Percentiles rank a stretch among this genome's conserved stretches.
Evolutionary conservation across 768 basidiomycete genomes (phyloP).

Genomic region (Russula dissimulans): DNA sequence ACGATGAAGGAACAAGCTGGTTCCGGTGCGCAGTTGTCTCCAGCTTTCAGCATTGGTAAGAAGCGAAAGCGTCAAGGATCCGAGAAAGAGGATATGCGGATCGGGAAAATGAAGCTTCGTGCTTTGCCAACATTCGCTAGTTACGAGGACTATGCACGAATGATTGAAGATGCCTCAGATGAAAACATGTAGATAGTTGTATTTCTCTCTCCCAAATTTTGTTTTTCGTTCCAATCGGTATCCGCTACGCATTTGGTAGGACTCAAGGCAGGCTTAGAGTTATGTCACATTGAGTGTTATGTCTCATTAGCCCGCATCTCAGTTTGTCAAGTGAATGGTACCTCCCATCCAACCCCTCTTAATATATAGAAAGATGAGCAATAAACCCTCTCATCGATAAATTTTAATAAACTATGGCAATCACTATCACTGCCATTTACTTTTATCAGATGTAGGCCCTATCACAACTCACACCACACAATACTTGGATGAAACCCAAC

Average conservation of each 20-base stretch:
- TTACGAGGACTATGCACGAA: constrained; percentile 76
- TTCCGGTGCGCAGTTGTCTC: constrained; percentile 44
- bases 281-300: too few relatives aligned
- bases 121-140: constrained; percentile 75
- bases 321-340: too few relatives aligned
- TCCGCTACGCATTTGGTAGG: too few relatives aligned
- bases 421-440: neutral
- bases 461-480: neutral
- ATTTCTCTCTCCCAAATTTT: too few relatives aligned
- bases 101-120: constrained; percentile 58
- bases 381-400: too few relatives aligned
- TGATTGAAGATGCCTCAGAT: constrained; percentile 75
- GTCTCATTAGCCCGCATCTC: too few relatives aligned
- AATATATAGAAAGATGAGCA: too few relatives aligned
- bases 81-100: constrained; percentile 30
- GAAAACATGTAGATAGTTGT: constrained; percentile 40
- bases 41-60: constrained; percentile 35
- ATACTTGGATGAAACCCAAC: neutral
- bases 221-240: too few relatives aligned
- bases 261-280: too few relatives aligned
- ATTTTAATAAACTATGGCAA: neutral
- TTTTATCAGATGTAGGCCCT: neutral
- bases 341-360: too few relatives aligned
- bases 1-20: constrained; percentile 47
- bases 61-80: constrained; percentile 38